Evolutionary conservation across 768 basidiomycete genomes (phyloP), one percentile per base, ranked within the genome.

Genomic region (Rossbeevera mucosa): DNA sequence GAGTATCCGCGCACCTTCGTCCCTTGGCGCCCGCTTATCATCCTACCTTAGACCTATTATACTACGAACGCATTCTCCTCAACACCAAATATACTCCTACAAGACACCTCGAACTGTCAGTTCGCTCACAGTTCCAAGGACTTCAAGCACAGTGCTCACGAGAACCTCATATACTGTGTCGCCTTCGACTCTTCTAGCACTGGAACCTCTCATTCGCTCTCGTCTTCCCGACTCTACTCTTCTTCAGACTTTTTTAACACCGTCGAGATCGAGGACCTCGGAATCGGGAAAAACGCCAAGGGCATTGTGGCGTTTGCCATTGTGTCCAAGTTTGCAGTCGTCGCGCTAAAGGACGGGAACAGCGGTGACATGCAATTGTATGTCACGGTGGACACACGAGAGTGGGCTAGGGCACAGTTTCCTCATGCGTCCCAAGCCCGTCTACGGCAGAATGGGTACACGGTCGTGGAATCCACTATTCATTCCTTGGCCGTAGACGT

Each of bases 401-500:
- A 74, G 2, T 99, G 94, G 94, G 86, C 88, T 2, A 83, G 86
- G 59, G 93, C 91, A 2, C 83, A 84, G 54, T 98, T 99, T 76
- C 96, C 96, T 3, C 96, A 96, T 63, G 86, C 89, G 3, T 85
- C 83, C 0, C 83, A 81, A 2, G 85, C 88, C 2, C 77, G 79
- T 30, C 78, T 96, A 13, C 80, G 85, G 7, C 92, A 94, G 72
- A 94, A 95, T 64, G 90, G 91, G 6, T 97, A 99, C 67, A 99
- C 96, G 9, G 85, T 99, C 60, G 87, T 99, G 53, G 94, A 98
- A 70, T 88, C 86, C 4, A 94, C 92, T 8, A 85, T 86, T 0
- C 93, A 97, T 65, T 97, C 94, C 7, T 79, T 99, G 22, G 91
- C 88, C 4, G 90, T 99, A 33, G 96, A 99, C 64, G 94, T 98